These are phyloP conservation scores for Pyrus communis DNA, from an alignment of 306 rosid species.

Conservation along the genomic window DNA sequence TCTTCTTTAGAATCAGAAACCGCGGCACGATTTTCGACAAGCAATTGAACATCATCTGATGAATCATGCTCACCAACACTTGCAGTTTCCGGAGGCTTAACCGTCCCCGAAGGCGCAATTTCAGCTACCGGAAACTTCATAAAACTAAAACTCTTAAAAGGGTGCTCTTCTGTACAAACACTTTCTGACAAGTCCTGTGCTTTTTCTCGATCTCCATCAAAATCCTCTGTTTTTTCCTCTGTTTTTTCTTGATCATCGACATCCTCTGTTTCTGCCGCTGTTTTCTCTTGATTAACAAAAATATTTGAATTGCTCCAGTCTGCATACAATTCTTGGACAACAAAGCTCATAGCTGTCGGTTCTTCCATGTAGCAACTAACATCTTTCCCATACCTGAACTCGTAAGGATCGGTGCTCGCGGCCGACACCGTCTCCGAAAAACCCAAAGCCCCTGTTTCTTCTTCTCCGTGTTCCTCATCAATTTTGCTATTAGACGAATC, in stretches of 20 bases:
- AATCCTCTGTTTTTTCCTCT: background rate
- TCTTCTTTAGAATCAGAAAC: conserved; percentile 34
- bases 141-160: background rate
- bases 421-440: conserved; percentile 5
- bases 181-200: conserved; percentile 3
- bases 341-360: conserved; percentile 38
- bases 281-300: conserved; percentile 7
- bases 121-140: background rate
- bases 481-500: background rate
- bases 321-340: conserved; percentile 36
- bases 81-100: background rate
- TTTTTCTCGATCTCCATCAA: background rate
- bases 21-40: conserved; percentile 24
- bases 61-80: conserved; percentile 17
- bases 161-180: background rate
- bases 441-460: conserved; percentile 9
- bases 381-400: conserved; percentile 20
- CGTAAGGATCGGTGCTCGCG: conserved; percentile 30
- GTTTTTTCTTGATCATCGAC: background rate
- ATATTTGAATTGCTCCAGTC: conserved; percentile 20
- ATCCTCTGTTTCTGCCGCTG: background rate
- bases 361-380: conserved; percentile 41
- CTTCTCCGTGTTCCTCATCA: conserved; percentile 29
- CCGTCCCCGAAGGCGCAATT: conserved; percentile 11
- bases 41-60: conserved; percentile 27